A percentile compares a stretch with the other conserved stretches of the same genome.
Evolutionary conservation across 306 rosid genomes (phyloP).

Genomic region (Astragalus membranaceus): DNA sequence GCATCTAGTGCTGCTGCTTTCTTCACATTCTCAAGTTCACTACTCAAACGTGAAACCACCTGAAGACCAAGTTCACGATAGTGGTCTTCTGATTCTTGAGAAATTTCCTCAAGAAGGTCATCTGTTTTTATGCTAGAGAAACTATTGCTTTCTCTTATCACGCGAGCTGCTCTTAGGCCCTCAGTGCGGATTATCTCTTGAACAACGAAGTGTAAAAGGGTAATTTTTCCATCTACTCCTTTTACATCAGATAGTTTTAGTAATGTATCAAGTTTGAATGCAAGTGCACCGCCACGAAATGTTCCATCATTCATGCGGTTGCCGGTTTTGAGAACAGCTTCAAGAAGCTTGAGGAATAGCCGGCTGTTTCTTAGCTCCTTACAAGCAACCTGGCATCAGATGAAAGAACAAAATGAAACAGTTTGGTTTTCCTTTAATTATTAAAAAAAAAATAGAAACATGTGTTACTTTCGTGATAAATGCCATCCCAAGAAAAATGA

Average conservation of each 20-base stretch:
- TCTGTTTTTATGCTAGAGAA: conserved; percentile 62
- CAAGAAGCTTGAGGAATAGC: conserved; percentile 89
- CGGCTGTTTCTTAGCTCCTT: conserved; percentile 74
- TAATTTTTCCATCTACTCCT: conserved; percentile 91
- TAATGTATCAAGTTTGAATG: conserved; percentile 90
- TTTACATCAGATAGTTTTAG: conserved; percentile 87
- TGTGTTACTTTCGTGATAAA: background rate
- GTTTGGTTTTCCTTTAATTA: background rate
- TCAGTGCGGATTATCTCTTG: conserved; percentile 90
- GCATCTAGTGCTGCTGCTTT: conserved; percentile 80
- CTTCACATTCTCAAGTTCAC: conserved; percentile 74
- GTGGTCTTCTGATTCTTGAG: conserved; percentile 53
- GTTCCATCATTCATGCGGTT: conserved; percentile 98
- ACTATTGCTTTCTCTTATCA: conserved; percentile 42
- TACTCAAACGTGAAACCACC: conserved; percentile 61
- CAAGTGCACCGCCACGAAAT: conserved; percentile 92
- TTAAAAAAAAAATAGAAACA: background rate
- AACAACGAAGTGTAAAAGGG: conserved; percentile 86
- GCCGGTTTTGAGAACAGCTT: conserved; percentile 98
- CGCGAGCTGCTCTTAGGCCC: conserved; percentile 69
- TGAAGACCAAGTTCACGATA: conserved; percentile 61
- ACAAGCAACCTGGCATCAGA: conserved; percentile 70
- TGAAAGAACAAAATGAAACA: background rate
- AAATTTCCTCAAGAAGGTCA: conserved; percentile 42
- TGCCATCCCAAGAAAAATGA: no score